A percentile compares a stretch with the other conserved stretches of the same genome.
Conservation (phyloP, 2,329 filamentous ascomycete species). For the Talaromyces pinophilus region DNA sequence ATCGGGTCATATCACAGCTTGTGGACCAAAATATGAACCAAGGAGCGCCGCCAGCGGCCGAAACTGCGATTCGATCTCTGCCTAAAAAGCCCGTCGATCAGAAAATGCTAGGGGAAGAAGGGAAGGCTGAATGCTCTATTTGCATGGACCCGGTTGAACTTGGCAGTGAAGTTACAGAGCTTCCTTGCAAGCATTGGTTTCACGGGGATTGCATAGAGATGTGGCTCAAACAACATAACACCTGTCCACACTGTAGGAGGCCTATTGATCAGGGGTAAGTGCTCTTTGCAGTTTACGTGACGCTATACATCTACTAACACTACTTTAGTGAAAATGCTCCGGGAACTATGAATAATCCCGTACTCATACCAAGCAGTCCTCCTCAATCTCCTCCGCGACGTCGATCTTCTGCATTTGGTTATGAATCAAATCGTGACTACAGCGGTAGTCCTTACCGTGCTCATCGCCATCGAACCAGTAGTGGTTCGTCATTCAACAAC, state of each 20-base stretch:
- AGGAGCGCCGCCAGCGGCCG: slow-evolving; percentile 78
- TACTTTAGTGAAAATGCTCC: slow-evolving; percentile 16
- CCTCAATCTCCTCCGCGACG: slow-evolving; percentile 12
- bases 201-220: slow-evolving; percentile 77
- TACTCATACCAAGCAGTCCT: slow-evolving; percentile 23
- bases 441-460: slow-evolving; percentile 5
- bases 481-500: slow-evolving; percentile 9
- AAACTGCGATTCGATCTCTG: slow-evolving; percentile 71
- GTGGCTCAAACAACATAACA: slow-evolving; percentile 90
- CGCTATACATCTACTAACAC: slow-evolving; percentile 18
- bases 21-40: slow-evolving; percentile 79
- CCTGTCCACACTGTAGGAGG: slow-evolving; percentile 67
- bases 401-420: slow-evolving; percentile 4
- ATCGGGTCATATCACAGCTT: slow-evolving; percentile 80
- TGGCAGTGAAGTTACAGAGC: slow-evolving; percentile 70
- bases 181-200: slow-evolving; percentile 94
- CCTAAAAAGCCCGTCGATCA: slow-evolving; percentile 69
- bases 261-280: slow-evolving; percentile 36
- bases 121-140: slow-evolving; percentile 80
- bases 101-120: slow-evolving; percentile 69
- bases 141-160: slow-evolving; percentile 83
- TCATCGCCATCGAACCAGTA: slow-evolving; percentile 11
- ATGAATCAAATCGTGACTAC: slow-evolving; percentile 8
- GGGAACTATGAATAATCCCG: slow-evolving; percentile 22
- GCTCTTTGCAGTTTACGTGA: slow-evolving; percentile 25